A percentile compares a stretch with the other conserved stretches of the same genome.
Evolutionary conservation across 2,329 filamentous ascomycete genomes (phyloP).

Genomic region (Pleurostoma richardsiae): DNA sequence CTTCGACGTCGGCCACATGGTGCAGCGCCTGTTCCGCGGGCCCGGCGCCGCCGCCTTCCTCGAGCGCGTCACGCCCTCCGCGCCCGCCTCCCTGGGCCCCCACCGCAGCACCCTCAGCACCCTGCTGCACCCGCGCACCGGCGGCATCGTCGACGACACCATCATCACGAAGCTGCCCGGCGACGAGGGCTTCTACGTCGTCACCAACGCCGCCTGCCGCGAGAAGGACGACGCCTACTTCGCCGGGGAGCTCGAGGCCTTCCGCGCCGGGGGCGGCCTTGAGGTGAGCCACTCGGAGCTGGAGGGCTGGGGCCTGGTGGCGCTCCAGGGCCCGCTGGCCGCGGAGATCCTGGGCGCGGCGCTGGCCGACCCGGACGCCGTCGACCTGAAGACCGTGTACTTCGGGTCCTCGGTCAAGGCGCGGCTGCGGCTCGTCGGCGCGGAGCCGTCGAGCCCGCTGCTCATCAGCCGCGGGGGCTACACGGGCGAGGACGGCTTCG

Average conservation of each 20-base stretch:
- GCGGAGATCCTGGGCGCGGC: conserved; percentile 62
- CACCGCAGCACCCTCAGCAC: conserved; percentile 80
- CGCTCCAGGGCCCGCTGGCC: conserved; percentile 81
- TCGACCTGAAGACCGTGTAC: conserved; percentile 63
- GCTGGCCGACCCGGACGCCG: conserved; percentile 46
- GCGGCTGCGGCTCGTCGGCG: conserved; percentile 56
- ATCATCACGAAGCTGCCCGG: conserved; percentile 74
- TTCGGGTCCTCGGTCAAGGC: conserved; percentile 74
- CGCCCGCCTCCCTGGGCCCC: conserved; percentile 55
- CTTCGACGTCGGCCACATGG: conserved; percentile 98
- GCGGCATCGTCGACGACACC: conserved; percentile 92
- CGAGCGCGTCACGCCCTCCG: conserved; percentile 76
- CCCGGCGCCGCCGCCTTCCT: conserved; percentile 77
- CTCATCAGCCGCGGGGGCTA: conserved; percentile 88
- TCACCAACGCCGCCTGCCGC: conserved; percentile 89
- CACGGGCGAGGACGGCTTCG: conserved; percentile 97
- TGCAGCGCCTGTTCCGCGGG: conserved; percentile 80
- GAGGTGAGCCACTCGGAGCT: conserved; percentile 40
- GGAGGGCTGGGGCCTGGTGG: conserved; percentile 72
- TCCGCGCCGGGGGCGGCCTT: conserved; percentile 12
- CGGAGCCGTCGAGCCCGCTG: conserved; percentile 41
- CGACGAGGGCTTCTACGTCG: conserved; percentile 77
- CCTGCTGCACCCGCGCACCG: conserved; percentile 71
- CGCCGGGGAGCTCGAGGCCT: conserved; percentile 58
- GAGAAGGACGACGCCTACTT: conserved; percentile 84